phyloP scores from a whole-genome alignment of 352 stramenopile genomes.

The Blastocystis hominis region DNA sequence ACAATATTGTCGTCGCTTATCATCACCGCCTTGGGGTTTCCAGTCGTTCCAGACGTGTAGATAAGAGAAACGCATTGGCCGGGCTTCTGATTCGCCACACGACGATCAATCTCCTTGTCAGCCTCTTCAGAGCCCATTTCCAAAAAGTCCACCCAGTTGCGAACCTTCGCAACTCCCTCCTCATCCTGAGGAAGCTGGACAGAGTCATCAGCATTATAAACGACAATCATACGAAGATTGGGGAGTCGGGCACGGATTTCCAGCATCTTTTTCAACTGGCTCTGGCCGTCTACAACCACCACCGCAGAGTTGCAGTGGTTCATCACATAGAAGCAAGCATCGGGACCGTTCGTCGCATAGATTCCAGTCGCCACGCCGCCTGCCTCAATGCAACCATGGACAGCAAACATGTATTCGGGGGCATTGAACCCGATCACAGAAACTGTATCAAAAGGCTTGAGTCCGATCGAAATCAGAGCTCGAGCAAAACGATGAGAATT shows the following conservation, averaged over 20 bases:
- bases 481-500: constrained; percentile 72
- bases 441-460: constrained; percentile 72
- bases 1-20: constrained; percentile 79
- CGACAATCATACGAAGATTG: constrained; percentile 19
- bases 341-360: constrained; percentile 77
- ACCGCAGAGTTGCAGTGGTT: constrained; percentile 73
- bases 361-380: constrained; percentile 74
- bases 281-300: constrained; percentile 71
- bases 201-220: constrained; percentile 23
- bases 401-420: constrained; percentile 73
- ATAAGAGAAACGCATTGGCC: constrained; percentile 77
- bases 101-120: constrained; percentile 66
- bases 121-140: constrained; percentile 64
- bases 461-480: constrained; percentile 68
- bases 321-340: constrained; percentile 73
- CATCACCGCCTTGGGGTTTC: constrained; percentile 80
- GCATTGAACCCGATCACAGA: constrained; percentile 81
- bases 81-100: constrained; percentile 72
- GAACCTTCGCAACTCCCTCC: neutral
- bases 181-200: neutral
- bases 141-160: constrained; percentile 17
- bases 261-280: constrained; percentile 71
- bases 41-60: constrained; percentile 81
- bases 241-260: constrained; percentile 63
- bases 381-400: constrained; percentile 75